Conservation (phyloP, 108 stramenopile genomes). For the Phaeodactylum tricornutum region DNA sequence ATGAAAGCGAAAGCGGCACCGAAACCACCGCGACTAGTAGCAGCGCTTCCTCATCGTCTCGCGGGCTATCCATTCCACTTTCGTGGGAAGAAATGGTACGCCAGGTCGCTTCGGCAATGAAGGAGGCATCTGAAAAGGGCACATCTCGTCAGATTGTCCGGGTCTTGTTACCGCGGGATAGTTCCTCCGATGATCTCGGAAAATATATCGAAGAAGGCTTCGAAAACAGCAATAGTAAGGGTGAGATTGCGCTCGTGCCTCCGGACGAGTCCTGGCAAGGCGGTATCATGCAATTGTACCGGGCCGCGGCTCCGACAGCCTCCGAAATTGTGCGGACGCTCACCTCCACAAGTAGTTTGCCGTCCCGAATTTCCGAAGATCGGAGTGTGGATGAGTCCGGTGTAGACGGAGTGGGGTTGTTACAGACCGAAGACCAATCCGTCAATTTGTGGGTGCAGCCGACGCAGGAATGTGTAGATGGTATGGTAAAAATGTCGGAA, state of each 20-base stretch:
- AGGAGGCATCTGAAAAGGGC: conserved; percentile 47
- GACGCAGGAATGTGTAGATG: conserved; percentile 57
- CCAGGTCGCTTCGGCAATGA: conserved; percentile 52
- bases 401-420: conserved; percentile 80
- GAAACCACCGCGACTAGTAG: neutral
- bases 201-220: conserved; percentile 49
- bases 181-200: conserved; percentile 44
- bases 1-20: neutral
- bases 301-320: conserved; percentile 51
- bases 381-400: conserved; percentile 76
- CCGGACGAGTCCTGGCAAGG: conserved; percentile 88
- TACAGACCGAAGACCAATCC: conserved; percentile 35
- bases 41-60: neutral
- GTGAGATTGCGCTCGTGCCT: conserved; percentile 45
- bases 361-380: conserved; percentile 74
- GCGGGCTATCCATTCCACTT: conserved; percentile 38
- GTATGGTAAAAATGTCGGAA: conserved; percentile 32
- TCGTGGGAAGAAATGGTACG: conserved; percentile 67
- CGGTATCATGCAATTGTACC: conserved; percentile 85
- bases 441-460: conserved; percentile 77
- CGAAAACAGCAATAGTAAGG: neutral
- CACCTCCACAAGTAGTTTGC: conserved; percentile 29
- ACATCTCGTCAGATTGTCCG: conserved; percentile 60
- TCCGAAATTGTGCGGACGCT: conserved; percentile 41
- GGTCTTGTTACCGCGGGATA: conserved; percentile 58